Percentiles rank a stretch among this genome's conserved stretches.
Evolutionary conservation across 345 rosid genomes (phyloP).

Genomic region (Punica granatum): DNA sequence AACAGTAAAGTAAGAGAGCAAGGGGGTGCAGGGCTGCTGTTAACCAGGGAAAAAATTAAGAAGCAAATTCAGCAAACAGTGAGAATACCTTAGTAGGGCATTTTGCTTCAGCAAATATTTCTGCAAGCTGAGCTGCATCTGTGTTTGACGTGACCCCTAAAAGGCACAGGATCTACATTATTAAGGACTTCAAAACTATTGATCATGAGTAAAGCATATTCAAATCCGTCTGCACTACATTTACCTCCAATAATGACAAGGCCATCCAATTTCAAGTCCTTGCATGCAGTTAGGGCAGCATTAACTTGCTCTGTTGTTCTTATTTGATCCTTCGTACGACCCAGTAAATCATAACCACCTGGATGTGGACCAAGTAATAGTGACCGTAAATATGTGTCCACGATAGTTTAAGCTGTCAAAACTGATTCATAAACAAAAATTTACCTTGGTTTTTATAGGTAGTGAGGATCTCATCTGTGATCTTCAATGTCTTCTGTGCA

Average conservation of each 20-base stretch:
- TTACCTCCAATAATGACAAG: constrained; percentile 96
- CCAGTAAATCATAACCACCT: constrained; percentile 98
- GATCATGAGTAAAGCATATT: background rate
- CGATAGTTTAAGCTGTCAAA: constrained; percentile 3
- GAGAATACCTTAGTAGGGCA: constrained; percentile 71
- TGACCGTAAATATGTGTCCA: constrained; percentile 5
- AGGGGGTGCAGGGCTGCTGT: background rate
- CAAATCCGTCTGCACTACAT: background rate
- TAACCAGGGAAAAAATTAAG: too few relatives aligned
- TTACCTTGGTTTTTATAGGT: constrained; percentile 97
- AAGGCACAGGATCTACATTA: constrained; percentile 16
- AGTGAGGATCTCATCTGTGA: constrained; percentile 66
- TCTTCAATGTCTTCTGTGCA: constrained; percentile 85
- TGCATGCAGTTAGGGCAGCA: constrained; percentile 77
- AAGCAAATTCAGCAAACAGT: too few relatives aligned
- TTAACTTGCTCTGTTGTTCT: constrained; percentile 94
- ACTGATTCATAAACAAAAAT: background rate
- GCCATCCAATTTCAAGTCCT: constrained; percentile 81
- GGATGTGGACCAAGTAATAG: constrained; percentile 6
- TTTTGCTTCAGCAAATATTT: constrained; percentile 79
- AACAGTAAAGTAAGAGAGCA: background rate
- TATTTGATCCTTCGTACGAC: constrained; percentile 96
- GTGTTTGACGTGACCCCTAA: constrained; percentile 92
- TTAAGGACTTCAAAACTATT: constrained; percentile 10
- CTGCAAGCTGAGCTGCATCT: constrained; percentile 99